These are phyloP conservation scores for Penicillium odoratum DNA, from an alignment of 495 filamentous ascomycete genomes.

Conservation along the genomic window DNA sequence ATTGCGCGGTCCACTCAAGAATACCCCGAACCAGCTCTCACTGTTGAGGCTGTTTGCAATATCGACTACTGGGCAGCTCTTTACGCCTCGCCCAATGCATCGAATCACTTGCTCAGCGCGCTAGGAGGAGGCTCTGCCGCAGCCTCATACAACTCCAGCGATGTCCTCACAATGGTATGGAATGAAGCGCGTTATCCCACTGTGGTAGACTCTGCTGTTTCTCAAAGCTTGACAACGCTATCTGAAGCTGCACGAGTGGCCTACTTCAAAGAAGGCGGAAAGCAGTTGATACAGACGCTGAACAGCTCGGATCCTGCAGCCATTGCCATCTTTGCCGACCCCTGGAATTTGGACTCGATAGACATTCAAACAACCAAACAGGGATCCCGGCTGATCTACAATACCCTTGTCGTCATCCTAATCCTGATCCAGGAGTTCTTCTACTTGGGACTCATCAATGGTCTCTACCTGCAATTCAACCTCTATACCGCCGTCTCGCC, in stretches of 20 bases:
- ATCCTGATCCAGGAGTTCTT: conserved; percentile 56
- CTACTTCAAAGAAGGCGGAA: conserved; percentile 36
- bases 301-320: conserved; percentile 31
- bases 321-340: conserved; percentile 39
- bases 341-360: conserved; percentile 37
- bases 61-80: conserved; percentile 50
- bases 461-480: conserved; percentile 44
- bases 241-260: conserved; percentile 34
- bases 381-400: conserved; percentile 51
- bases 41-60: conserved; percentile 41
- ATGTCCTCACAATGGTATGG: conserved; percentile 49
- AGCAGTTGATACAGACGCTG: conserved; percentile 25
- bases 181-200: conserved; percentile 52
- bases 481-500: conserved; percentile 39
- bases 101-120: conserved; percentile 35
- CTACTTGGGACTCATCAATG: conserved; percentile 45
- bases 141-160: conserved; percentile 35
- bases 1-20: conserved; percentile 26
- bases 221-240: conserved; percentile 28
- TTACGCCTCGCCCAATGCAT: conserved; percentile 39
- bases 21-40: conserved; percentile 24
- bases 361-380: conserved; percentile 50
- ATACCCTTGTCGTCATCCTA: conserved; percentile 51
- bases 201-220: conserved; percentile 36
- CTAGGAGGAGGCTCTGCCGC: conserved; percentile 31